Evolutionary conservation across 257 asterid species (phyloP).

Genomic region (Solanum dulcamara): DNA sequence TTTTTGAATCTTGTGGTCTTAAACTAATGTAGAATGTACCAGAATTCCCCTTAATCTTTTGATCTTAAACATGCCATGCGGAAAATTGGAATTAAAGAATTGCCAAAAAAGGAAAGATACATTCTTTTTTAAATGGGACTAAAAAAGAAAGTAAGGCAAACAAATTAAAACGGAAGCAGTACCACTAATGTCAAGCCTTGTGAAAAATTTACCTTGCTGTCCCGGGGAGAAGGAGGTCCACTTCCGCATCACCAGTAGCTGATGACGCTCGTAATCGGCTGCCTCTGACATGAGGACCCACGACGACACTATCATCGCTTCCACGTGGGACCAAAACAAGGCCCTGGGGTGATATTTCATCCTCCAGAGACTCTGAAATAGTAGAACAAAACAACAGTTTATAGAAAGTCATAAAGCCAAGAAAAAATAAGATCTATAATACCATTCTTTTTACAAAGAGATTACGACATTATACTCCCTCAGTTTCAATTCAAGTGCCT

Average conservation of each 20-base stretch:
- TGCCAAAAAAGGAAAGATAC: background rate
- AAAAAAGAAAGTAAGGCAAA: background rate
- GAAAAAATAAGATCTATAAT: background rate
- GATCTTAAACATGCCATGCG: background rate
- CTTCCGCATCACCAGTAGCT: slow-evolving; percentile 87
- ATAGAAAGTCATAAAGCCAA: background rate
- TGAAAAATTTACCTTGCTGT: slow-evolving; percentile 65
- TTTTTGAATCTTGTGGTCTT: too few species aligned
- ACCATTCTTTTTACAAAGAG: background rate
- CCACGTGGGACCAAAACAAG: slow-evolving; percentile 91
- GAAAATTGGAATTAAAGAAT: background rate
- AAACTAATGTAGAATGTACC: background rate
- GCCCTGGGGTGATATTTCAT: slow-evolving; percentile 84
- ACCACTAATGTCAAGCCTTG: background rate
- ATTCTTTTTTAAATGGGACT: background rate
- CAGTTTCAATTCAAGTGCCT: background rate
- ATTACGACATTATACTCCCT: background rate
- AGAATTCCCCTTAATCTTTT: background rate
- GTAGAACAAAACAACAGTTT: background rate
- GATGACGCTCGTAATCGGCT: slow-evolving; percentile 77
- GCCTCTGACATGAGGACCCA: slow-evolving; percentile 90
- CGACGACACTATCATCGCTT: slow-evolving; percentile 51
- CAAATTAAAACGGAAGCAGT: background rate
- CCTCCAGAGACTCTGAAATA: slow-evolving; percentile 62
- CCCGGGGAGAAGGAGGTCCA: slow-evolving; percentile 97